Conservation (phyloP, 2,329 filamentous ascomycete genomes). For the Cercospora berteroae region DNA sequence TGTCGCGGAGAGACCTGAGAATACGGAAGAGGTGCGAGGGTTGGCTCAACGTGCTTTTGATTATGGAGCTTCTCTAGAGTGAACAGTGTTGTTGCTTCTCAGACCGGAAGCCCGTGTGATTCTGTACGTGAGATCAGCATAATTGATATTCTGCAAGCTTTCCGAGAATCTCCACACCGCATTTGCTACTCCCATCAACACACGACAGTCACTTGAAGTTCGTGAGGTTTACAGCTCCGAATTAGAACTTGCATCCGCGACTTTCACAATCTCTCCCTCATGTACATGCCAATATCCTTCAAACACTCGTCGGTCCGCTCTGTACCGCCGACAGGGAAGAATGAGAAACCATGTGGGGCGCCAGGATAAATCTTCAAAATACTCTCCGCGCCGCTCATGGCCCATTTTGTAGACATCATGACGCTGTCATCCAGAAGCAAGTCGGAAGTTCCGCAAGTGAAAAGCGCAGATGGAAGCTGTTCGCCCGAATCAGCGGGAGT, state of each 20-base stretch:
- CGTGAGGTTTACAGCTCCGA: not conserved
- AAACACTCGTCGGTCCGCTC: conserved; percentile 41
- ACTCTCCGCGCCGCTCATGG: conserved; percentile 50
- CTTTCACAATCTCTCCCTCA: conserved; percentile 33
- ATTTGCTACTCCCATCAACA: no score
- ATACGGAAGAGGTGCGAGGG: not conserved
- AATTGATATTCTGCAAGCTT: not conserved
- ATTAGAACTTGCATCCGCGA: not conserved
- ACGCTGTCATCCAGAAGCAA: conserved; percentile 53
- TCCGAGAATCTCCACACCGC: no score
- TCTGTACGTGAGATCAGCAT: not conserved
- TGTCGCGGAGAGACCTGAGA: not conserved
- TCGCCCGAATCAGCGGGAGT: not conserved
- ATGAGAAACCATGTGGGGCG: conserved; percentile 54
- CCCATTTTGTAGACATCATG: conserved; percentile 56
- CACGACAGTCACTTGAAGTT: no score
- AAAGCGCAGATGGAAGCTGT: conserved; percentile 53
- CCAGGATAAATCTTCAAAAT: conserved; percentile 52
- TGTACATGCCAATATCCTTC: conserved; percentile 43
- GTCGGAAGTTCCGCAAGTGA: conserved; percentile 56
- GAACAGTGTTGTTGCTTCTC: not conserved
- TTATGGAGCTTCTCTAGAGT: not conserved
- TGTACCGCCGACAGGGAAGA: conserved; percentile 40
- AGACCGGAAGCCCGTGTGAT: not conserved
- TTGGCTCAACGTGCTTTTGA: not conserved